These are phyloP conservation scores for Metarhizium guizhouense DNA, from an alignment of 2,329 filamentous ascomycete genomes.

Conservation along the genomic window DNA sequence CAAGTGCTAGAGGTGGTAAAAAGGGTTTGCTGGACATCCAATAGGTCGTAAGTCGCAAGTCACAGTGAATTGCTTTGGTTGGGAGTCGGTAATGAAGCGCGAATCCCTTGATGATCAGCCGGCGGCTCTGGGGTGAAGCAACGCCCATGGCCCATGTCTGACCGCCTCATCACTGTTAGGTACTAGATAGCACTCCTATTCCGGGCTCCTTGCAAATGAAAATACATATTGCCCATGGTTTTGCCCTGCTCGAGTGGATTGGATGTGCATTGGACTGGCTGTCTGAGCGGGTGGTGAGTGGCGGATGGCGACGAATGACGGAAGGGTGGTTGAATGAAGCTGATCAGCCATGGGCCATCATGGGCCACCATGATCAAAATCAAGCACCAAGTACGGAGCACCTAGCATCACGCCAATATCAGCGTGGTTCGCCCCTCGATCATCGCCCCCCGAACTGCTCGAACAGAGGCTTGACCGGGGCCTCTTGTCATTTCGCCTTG, in stretches of 20 bases:
- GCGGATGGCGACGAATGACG: background rate
- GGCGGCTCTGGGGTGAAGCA: too few species aligned
- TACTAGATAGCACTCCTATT: too few species aligned
- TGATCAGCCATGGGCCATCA: background rate
- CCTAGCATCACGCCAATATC: slow-evolving; percentile 2
- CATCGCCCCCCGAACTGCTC: background rate
- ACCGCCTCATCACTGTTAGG: too few species aligned
- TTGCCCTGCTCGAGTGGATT: background rate
- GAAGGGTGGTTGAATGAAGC: background rate
- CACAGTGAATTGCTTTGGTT: too few species aligned
- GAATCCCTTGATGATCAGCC: too few species aligned
- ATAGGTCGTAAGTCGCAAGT: background rate
- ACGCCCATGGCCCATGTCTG: too few species aligned
- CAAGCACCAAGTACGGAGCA: background rate
- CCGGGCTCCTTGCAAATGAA: too few species aligned
- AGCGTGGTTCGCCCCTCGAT: slow-evolving; percentile 2
- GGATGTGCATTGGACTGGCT: background rate
- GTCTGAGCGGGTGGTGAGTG: background rate
- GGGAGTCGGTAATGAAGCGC: too few species aligned
- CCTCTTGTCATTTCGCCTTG: too few species aligned
- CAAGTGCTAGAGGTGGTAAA: too few species aligned
- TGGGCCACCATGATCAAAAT: background rate
- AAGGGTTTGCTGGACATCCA: background rate
- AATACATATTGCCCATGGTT: background rate
- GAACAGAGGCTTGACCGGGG: background rate